Percentiles rank a stretch among this genome's conserved stretches.
These are phyloP conservation scores for Diutina siamensis DNA, from an alignment of 1,139 yeast species.

Conservation along the genomic window DNA sequence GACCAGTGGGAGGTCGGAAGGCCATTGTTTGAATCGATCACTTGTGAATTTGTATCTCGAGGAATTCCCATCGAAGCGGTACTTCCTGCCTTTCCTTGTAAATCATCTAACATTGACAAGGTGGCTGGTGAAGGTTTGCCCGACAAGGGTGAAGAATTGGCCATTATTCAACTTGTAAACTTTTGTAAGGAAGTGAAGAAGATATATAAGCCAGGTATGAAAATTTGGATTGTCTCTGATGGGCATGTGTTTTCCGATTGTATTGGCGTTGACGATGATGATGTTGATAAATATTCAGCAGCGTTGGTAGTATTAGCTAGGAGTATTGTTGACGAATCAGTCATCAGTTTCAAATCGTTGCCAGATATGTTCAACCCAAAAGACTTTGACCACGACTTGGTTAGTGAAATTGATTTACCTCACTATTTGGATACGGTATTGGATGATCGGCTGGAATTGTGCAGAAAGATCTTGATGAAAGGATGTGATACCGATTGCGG, in stretches of 20 bases:
- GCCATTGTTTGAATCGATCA: constrained; percentile 25
- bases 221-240: constrained; percentile 47
- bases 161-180: constrained; percentile 20
- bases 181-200: constrained; percentile 22
- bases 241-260: constrained; percentile 61
- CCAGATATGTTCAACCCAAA: constrained; percentile 14
- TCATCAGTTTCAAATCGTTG: background rate
- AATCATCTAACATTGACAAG: constrained; percentile 43
- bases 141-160: constrained; percentile 35
- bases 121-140: constrained; percentile 37
- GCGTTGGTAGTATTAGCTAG: constrained; percentile 31
- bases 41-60: constrained; percentile 38
- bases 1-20: constrained; percentile 44
- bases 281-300: constrained; percentile 36
- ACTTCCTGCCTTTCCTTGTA: constrained; percentile 56
- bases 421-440: constrained; percentile 26
- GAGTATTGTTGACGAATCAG: constrained; percentile 6
- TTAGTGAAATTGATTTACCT: constrained; percentile 16
- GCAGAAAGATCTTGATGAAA: constrained; percentile 25
- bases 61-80: constrained; percentile 40
- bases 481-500: constrained; percentile 32
- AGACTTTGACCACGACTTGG: constrained; percentile 13
- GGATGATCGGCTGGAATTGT: constrained; percentile 24
- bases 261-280: constrained; percentile 42
- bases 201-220: constrained; percentile 44